Evolutionary conservation across 345 rosid species (phyloP).

Genomic region (Eucalyptus pumila): DNA sequence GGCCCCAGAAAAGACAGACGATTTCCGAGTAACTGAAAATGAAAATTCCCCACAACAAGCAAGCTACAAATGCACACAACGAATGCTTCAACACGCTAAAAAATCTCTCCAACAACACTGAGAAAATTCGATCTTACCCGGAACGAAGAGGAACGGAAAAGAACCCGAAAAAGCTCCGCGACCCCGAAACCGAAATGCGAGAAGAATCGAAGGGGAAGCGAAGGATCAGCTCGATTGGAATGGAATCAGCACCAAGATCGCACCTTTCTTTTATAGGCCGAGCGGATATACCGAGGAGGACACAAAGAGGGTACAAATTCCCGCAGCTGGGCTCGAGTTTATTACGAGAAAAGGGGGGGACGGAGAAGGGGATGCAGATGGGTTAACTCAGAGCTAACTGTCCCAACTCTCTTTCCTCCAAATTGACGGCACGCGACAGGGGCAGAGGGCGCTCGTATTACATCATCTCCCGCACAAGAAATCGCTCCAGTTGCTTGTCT

Average conservation of each 20-base stretch:
- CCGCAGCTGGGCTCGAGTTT: background rate
- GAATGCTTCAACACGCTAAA: background rate
- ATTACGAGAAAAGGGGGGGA: constrained; percentile 4
- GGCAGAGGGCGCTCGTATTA: background rate
- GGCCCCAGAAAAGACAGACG: background rate
- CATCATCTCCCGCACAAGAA: background rate
- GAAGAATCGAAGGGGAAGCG: background rate
- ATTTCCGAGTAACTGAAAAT: background rate
- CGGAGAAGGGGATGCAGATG: constrained; percentile 23
- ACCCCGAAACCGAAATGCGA: constrained; percentile 6
- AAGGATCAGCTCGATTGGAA: background rate
- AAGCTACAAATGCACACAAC: background rate
- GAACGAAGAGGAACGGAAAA: background rate
- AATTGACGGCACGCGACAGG: background rate
- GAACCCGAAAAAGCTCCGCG: background rate
- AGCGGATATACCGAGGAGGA: constrained; percentile 19
- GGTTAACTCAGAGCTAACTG: background rate
- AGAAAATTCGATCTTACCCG: background rate
- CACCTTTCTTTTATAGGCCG: constrained; percentile 5
- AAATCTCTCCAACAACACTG: background rate
- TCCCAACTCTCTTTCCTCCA: background rate
- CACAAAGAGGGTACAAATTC: background rate
- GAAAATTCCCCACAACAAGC: background rate
- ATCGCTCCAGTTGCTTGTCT: background rate
- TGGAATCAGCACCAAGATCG: background rate